These are phyloP conservation scores for Puya raimondii DNA, from an alignment of 176 grass and related monocot species.

Conservation along the genomic window DNA sequence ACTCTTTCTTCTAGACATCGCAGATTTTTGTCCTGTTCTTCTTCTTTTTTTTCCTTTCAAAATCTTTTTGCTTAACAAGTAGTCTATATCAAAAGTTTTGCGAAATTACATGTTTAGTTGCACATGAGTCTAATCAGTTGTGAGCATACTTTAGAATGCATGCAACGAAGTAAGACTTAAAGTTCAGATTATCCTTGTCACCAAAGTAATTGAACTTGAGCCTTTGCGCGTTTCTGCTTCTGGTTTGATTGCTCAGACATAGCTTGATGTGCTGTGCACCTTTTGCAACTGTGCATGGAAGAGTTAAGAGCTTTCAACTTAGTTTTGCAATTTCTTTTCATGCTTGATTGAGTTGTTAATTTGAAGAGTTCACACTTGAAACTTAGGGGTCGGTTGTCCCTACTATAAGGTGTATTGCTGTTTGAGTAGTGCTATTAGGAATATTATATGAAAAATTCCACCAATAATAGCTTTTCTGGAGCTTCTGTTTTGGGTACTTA, in stretches of 20 bases:
- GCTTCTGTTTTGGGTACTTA: too few relatives aligned
- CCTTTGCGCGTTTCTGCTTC: background rate
- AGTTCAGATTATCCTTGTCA: background rate
- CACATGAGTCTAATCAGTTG: background rate
- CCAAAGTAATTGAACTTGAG: background rate
- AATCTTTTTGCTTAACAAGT: background rate
- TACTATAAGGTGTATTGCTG: too few relatives aligned
- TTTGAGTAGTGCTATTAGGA: too few relatives aligned
- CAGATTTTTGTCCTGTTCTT: background rate
- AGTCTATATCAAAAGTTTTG: background rate
- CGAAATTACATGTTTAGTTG: background rate
- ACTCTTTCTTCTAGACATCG: background rate
- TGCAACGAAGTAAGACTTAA: background rate
- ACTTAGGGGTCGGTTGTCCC: too few relatives aligned
- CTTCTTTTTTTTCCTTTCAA: background rate
- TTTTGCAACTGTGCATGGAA: background rate
- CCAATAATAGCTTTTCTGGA: too few relatives aligned
- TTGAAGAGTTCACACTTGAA: too few relatives aligned
- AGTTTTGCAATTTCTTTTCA: too few relatives aligned
- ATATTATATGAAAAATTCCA: too few relatives aligned
- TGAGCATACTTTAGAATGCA: background rate
- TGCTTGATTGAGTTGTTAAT: too few relatives aligned
- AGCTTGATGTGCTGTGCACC: background rate
- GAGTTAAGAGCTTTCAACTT: too few relatives aligned
- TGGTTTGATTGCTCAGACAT: background rate